Base-by-base conservation (phyloP, 73 alveolate genomes). In the Paramecium primaurelia region DNA sequence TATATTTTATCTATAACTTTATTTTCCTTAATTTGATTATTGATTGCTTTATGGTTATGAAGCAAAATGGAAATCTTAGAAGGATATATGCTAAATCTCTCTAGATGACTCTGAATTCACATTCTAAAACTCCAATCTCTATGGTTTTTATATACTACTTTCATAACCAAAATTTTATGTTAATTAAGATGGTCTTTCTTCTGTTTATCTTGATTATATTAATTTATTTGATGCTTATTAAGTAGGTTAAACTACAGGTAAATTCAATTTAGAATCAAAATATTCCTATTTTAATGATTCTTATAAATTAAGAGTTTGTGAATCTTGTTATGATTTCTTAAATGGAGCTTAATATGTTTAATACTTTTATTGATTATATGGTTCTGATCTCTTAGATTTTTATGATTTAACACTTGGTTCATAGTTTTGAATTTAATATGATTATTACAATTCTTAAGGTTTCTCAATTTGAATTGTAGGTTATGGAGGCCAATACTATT, bases 401-500 rank as follows among this genome's bases (percentile, higher is more conserved):
- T 42, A 20, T 2, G 91, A 40, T 47, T 30, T 80, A 1, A 75
- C 68, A 37, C 88, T 75, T 16, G 58, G 68, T 75, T 75, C 88
- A 8, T 75, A 38, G 16, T 75, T 10, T n/a, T 75, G 22, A 4
- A 16, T 14, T 68, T 36, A 16, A 12, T 64, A 20, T 6, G 28
- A 8, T 40, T 40, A 14, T 12, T 64, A 32, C 1, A 22, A 51
- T 22, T 16, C 11, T 54, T 54, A 54, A 6, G 84, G 84, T 28
- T 64, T 64, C 20, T 64, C 84, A 28, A 44, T 45, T 47, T 40
- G 16, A 0, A 80, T 47, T 18, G 91, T 80, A 14, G 91, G 36
- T n/a, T n/a, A 26, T 3, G 91, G 91, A 45, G 91, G 91, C 91
- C 91, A 80, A 80, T 80, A 80, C 45, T 80, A 22, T 10, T 40